Evolutionary conservation across 768 basidiomycete species (phyloP).

Genomic region (Leccinum truebloodii): DNA sequence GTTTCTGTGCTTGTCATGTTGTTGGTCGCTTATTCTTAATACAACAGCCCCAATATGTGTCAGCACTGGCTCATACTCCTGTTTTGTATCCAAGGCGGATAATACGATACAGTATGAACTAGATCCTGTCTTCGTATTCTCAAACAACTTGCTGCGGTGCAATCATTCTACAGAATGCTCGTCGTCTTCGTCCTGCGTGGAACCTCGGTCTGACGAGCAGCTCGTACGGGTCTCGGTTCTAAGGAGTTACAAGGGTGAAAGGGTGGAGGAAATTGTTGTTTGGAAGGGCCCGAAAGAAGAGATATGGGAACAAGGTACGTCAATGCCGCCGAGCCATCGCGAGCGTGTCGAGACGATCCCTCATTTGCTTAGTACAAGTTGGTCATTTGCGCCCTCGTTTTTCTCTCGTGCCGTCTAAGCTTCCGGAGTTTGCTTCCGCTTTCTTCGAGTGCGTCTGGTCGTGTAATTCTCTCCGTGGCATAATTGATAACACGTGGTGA

Average conservation of each 20-base stretch:
- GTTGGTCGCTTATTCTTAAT: neutral
- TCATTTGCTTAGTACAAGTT: constrained; percentile 47
- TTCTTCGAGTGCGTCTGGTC: constrained; percentile 57
- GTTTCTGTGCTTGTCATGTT: neutral
- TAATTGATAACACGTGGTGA: neutral
- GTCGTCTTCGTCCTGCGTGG: constrained; percentile 49
- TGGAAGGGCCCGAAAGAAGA: constrained; percentile 75
- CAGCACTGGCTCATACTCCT: constrained; percentile 31
- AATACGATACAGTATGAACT: constrained; percentile 46
- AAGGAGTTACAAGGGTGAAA: neutral
- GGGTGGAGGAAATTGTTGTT: constrained; percentile 46
- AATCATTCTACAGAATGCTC: constrained; percentile 37
- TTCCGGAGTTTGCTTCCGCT: constrained; percentile 25
- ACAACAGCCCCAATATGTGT: constrained; percentile 13
- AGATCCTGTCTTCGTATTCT: constrained; percentile 57
- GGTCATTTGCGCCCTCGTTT: constrained; percentile 45
- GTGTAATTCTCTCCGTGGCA: neutral
- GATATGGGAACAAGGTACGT: constrained; percentile 64
- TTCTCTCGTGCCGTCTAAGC: constrained; percentile 22
- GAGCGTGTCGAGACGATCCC: neutral
- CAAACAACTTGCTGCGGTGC: constrained; percentile 40
- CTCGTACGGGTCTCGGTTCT: constrained; percentile 58
- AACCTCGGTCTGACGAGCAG: constrained; percentile 48
- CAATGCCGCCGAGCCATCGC: neutral
- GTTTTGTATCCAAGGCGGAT: constrained; percentile 43